phyloP scores from a whole-genome alignment of 345 rosid genomes.

The Aquilaria sinensis region DNA sequence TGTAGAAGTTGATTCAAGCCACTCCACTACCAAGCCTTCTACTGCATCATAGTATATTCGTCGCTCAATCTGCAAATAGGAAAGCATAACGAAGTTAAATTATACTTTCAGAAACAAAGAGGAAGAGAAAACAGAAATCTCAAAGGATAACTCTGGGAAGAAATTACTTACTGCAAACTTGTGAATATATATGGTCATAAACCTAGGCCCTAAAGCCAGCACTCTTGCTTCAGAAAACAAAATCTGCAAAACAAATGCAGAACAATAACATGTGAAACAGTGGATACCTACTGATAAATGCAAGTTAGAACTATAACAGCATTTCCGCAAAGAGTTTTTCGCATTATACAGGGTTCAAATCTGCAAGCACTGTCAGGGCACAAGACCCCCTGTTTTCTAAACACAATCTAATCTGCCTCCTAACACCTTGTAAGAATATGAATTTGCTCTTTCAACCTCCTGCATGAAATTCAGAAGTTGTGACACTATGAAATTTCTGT shows the following conservation, averaged over 20 bases:
- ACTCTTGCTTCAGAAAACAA: conserved; percentile 75
- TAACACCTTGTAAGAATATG: too few species aligned
- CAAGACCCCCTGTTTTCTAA: too few species aligned
- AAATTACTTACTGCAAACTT: conserved; percentile 64
- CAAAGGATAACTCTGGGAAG: too few species aligned
- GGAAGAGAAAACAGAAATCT: neutral
- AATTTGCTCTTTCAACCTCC: too few species aligned
- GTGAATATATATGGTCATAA: conserved; percentile 77
- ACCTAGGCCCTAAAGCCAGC: conserved; percentile 73
- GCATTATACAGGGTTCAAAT: too few species aligned
- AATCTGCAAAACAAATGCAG: conserved; percentile 38
- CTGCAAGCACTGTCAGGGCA: too few species aligned
- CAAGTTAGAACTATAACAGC: neutral
- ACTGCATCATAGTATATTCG: conserved; percentile 77
- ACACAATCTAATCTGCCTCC: too few species aligned
- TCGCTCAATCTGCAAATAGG: conserved; percentile 53
- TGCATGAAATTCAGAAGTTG: too few species aligned
- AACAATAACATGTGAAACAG: neutral
- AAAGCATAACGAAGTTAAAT: neutral
- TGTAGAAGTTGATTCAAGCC: conserved; percentile 79
- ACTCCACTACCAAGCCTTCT: conserved; percentile 68
- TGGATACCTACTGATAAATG: neutral
- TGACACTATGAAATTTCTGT: too few species aligned
- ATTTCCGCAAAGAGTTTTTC: neutral
- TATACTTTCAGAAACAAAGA: neutral